Base-by-base conservation (phyloP, 2,329 filamentous ascomycete species). In the Colletotrichum sp. region DNA sequence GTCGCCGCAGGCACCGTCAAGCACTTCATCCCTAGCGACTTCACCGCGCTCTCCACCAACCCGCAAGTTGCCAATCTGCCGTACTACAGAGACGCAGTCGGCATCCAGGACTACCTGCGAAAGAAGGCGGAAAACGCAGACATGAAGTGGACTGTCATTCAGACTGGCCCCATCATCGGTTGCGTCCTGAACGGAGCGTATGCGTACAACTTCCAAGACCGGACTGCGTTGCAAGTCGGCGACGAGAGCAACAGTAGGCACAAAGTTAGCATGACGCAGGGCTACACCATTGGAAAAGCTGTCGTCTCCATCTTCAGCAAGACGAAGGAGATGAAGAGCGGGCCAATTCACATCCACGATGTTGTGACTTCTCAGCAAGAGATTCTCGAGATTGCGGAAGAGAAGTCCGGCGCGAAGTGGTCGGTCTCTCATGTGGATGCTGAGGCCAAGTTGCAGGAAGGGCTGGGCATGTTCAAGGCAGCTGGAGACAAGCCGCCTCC, bases 21-120 rank as follows among this genome's bases (percentile, higher is more conserved):
- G 78, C 85, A 88, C 21, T 90, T 91, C 81, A 83, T 91, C 30
- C 89, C 89, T 8, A 87, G 87, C 8, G 89, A 91, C 72, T 91
- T 87, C 58, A 81, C 18, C 79, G 81, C 81, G 76, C 83, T 36
- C 30, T 78, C 64, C 32, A 74, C 28, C 30, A 24, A 56, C 70
- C 24, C 65, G 64, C 32, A 38, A 62, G 30, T 60, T 77, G n/a
- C 79, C 76, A 1, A 55, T 71, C 5, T 79, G 76, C 58, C 58
- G n/a, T 24, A 68, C 65, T 67, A 80, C 77, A 34, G 71, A n/a
- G 69, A 71, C n/a, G 69, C 69, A 0, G 62, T 81, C 28, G 74
- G 56, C 5, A n/a, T 80, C 4, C 77, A 78, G 1, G n/a, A 66
- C 5, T 43, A 71, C 32, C 69, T 71, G n/a, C 30, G 56, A 34